Base-by-base conservation (phyloP, 2,329 filamentous ascomycete genomes). In the Botryotinia calthae region DNA sequence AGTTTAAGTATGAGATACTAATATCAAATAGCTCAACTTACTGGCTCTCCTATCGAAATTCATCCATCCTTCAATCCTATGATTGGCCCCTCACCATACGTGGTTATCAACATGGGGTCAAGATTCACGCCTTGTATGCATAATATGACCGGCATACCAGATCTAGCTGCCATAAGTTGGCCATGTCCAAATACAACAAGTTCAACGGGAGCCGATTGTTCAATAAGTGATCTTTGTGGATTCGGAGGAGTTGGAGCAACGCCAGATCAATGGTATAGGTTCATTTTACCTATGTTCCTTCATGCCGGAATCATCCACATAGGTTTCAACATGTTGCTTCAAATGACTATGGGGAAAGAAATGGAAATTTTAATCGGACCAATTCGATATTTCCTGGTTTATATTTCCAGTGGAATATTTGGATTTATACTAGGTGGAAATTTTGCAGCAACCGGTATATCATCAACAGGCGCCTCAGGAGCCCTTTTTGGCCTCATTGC, bases 51-150 rank as follows among this genome's bases (percentile, higher is more conserved):
- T 2, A 81, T 81, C 72, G 77, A 79, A 76, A 80, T 81, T 34
- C 88, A 95, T 72, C 96, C 96, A 1, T 87, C 87, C 25, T 97
- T 99, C 84, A 99, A 98, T 83, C 92, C 93, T 73, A 97, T 99
- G 94, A 97, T 99, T 79, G 96, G 96, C 0, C 96, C 96, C 1
- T 97, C 95, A 8, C 88, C 91, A 1, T 93, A 94, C 77, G 89
- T 98, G 37, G 89, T 97, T 78, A 97, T 98, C 84, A 97, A 97
- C 82, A 97, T 99, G 93, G 96, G 96, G 73, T 93, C 95, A 58
- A 91, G 96, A 75, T 99, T 93, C 81, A 89, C 92, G 4, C 93
- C 95, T 10, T 99, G 96, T 82, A 99, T 99, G 96, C 95, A 95
- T 84, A 94, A 93, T 77, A 87, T 93, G 76, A 81, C 87, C 61